Percentiles rank a stretch among this genome's conserved stretches.
These are phyloP conservation scores for Alternaria consortialis DNA, from an alignment of 2,329 filamentous ascomycete species.

Conservation along the genomic window DNA sequence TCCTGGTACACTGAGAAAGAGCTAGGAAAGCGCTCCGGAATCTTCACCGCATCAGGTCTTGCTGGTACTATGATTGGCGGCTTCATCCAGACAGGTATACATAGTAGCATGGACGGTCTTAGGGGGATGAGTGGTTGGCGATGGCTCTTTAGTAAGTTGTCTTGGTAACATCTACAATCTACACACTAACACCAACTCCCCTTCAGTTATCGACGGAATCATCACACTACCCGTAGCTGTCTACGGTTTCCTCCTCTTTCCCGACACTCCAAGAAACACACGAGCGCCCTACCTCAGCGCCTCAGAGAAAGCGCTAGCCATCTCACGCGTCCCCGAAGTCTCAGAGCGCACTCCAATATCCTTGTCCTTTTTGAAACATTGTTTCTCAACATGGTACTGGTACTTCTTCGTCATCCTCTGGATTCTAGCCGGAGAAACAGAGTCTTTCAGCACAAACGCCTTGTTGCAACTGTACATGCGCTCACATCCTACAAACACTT, in stretches of 20 bases:
- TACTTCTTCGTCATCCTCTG: slow-evolving; percentile 73
- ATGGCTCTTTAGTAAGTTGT: slow-evolving; percentile 39
- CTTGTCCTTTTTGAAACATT: slow-evolving; percentile 61
- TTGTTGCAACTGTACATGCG: slow-evolving; percentile 64
- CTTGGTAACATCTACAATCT: neutral
- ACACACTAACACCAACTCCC: slow-evolving; percentile 13
- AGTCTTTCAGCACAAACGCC: slow-evolving; percentile 73
- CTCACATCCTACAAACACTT: slow-evolving; percentile 55
- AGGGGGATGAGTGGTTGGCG: slow-evolving; percentile 65
- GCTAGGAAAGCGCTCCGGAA: slow-evolving; percentile 67
- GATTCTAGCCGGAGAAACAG: slow-evolving; percentile 75
- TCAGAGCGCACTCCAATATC: slow-evolving; percentile 57
- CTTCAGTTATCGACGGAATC: slow-evolving; percentile 59
- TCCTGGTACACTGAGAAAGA: slow-evolving; percentile 70
- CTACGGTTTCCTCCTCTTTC: slow-evolving; percentile 62
- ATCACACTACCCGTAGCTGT: slow-evolving; percentile 66
- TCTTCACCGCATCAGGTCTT: slow-evolving; percentile 68
- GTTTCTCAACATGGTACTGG: slow-evolving; percentile 69
- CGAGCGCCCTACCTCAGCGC: slow-evolving; percentile 54
- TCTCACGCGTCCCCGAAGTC: slow-evolving; percentile 56
- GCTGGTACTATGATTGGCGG: slow-evolving; percentile 70
- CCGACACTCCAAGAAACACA: slow-evolving; percentile 56
- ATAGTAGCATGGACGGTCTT: slow-evolving; percentile 56
- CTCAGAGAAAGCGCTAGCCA: slow-evolving; percentile 55
- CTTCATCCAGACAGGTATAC: slow-evolving; percentile 67